Evolutionary conservation across 768 basidiomycete genomes (phyloP), one percentile per base, ranked within the genome.

Genomic region (Lyophyllum shimeji): DNA sequence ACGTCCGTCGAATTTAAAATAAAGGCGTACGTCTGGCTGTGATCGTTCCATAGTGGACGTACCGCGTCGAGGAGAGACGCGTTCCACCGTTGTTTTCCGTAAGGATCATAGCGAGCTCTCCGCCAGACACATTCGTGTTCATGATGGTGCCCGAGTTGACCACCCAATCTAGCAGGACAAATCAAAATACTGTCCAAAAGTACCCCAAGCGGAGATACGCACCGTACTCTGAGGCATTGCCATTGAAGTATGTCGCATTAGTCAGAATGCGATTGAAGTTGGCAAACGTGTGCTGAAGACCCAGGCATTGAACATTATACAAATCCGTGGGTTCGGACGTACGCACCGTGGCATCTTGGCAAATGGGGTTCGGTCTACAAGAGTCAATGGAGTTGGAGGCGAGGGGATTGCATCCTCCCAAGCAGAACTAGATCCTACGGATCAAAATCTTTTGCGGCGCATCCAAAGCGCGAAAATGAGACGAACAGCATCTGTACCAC

Each of bases 391-490:
- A 67, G 63, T 84, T 63, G 6, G 92, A 94, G 42, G 76, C 71
- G 27, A 91, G 76, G 18, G 93, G 90, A 64, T 94, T 84, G 74
- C 93, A 95, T n/a, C 93, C 93, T 46, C 89, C 90, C 31, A 92
- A 74, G 66, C 92, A 93, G 68, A 85, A 93, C 85, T 90, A 61
- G 27, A 58, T 21, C 24, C 44, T 37, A 39, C 34, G 33, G 20
- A 21, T 47, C 42, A 58, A 33, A 12, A 23, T 57, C 23, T 56
- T 52, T 46, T 51, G 40, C 33, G 17, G 40, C 47, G 40, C 21
- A 53, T 21, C 24, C 24, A 37, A 15, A 46, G 15, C 48, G 24
- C n/a, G 46, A 29, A n/a, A 50, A n/a, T 46, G 24, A 23, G 27
- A 67, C 78, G 46, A 65, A 82, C 82, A 43, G 68, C 63, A 45